Evolutionary conservation across 2,329 filamentous ascomycete species (phyloP).

Genomic region (Hypoxylon sp.): DNA sequence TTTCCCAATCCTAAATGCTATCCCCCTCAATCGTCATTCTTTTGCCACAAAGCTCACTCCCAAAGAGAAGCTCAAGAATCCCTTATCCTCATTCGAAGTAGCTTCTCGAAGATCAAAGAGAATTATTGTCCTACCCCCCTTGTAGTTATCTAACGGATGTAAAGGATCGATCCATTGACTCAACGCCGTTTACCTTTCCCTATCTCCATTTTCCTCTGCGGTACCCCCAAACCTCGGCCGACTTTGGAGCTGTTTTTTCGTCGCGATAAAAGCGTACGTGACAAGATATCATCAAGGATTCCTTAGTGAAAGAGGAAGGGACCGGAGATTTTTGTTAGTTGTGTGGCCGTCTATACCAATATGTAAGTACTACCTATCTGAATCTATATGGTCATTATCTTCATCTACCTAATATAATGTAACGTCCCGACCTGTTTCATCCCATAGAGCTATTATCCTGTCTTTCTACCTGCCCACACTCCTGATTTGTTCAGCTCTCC

Average conservation of each 20-base stretch:
- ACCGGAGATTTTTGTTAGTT: conserved; percentile 12
- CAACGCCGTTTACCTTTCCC: conserved; percentile 28
- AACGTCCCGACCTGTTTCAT: neutral
- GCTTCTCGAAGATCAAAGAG: conserved; percentile 3
- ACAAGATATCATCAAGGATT: neutral
- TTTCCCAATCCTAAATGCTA: conserved; percentile 23
- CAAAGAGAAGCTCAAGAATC: conserved; percentile 4
- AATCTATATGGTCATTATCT: conserved; percentile 1
- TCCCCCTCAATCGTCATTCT: conserved; percentile 39
- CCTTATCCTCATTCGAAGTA: conserved; percentile 9
- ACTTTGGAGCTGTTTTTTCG: conserved; percentile 14
- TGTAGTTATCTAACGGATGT: conserved; percentile 5
- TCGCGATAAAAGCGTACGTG: conserved; percentile 16
- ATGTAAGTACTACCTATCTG: conserved; percentile 16
- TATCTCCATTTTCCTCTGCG: conserved; percentile 19
- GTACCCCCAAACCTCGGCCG: conserved; percentile 13
- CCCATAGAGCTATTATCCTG: conserved; percentile 14
- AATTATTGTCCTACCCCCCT: conserved; percentile 3
- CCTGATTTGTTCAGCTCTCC: conserved; percentile 27
- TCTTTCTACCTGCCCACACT: conserved; percentile 12
- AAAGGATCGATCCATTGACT: conserved; percentile 27
- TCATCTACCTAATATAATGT: neutral
- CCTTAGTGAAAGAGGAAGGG: conserved; percentile 3
- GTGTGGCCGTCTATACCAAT: neutral
- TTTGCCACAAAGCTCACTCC: conserved; percentile 33